phyloP scores from a whole-genome alignment of 805 yeast species.

The Candida methanosorbosa region DNA sequence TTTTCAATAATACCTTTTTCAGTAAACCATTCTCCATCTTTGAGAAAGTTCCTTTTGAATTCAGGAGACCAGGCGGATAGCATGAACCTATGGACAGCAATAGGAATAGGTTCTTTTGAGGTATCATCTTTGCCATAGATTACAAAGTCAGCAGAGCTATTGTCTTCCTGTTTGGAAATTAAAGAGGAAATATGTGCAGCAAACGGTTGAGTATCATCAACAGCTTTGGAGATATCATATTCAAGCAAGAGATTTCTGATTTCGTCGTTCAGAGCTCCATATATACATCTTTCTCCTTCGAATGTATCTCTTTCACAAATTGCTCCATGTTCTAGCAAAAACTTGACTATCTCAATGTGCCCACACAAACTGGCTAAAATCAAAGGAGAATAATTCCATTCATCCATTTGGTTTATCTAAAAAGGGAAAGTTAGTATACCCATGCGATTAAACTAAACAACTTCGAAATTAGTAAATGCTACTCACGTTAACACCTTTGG shows the following conservation, averaged over 20 bases:
- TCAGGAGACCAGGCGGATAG: slow-evolving; percentile 16
- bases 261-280: slow-evolving; percentile 66
- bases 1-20: no score
- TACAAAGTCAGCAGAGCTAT: no score
- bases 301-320: slow-evolving; percentile 74
- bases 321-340: slow-evolving; percentile 60
- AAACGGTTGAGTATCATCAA: slow-evolving; percentile 63
- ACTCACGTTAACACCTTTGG: slow-evolving; percentile 41
- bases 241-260: slow-evolving; percentile 51
- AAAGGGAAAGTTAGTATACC: slow-evolving; percentile 1
- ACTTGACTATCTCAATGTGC: slow-evolving; percentile 52
- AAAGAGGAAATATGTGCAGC: slow-evolving; percentile 54
- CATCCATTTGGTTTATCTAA: slow-evolving; percentile 44
- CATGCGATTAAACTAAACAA: slow-evolving; percentile 11
- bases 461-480: background rate
- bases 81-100: slow-evolving; percentile 31
- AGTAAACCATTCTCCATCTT: background rate
- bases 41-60: slow-evolving; percentile 23
- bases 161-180: slow-evolving; percentile 9
- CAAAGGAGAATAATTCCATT: slow-evolving; percentile 69
- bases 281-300: slow-evolving; percentile 69
- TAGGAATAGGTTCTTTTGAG: no score
- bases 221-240: slow-evolving; percentile 60
- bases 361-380: slow-evolving; percentile 72
- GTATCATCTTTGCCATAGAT: no score